A percentile compares a stretch with the other conserved stretches of the same genome.
These are phyloP conservation scores for Polytrichum commune DNA, from an alignment of 225 moss, liverwort and hornwort species.

Conservation along the genomic window DNA sequence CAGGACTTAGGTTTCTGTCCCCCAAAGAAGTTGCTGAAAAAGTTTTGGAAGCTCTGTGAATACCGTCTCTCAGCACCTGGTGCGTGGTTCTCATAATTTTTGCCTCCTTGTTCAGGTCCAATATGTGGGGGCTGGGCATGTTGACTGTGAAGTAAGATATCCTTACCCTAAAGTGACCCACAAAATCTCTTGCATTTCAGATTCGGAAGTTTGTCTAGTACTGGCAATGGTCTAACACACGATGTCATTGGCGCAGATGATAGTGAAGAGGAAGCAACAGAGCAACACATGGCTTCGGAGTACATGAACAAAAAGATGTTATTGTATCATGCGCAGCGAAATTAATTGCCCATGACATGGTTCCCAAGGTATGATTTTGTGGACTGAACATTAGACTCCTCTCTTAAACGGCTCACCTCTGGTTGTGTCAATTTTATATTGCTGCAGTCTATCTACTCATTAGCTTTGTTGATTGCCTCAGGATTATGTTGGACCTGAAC, in stretches of 20 bases:
- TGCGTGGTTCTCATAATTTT: conserved; percentile 20
- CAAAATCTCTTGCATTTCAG: too few species aligned
- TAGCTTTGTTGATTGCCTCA: conserved; percentile 31
- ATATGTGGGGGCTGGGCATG: too few species aligned
- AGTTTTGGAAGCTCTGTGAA: conserved; percentile 95
- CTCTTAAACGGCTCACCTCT: conserved; percentile 10
- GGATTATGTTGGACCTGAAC: conserved; percentile 95
- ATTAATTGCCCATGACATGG: conserved; percentile 82
- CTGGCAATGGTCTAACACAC: conserved; percentile 5
- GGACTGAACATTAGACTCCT: neutral
- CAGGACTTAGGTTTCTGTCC: conserved; percentile 71
- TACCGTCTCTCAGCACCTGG: conserved; percentile 61
- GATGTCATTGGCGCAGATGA: conserved; percentile 56
- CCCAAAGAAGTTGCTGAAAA: conserved; percentile 54
- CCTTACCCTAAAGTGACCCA: too few species aligned
- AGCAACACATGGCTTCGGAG: conserved; percentile 54
- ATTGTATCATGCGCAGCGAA: conserved; percentile 85
- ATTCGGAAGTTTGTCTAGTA: too few species aligned
- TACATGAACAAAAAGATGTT: conserved; percentile 84
- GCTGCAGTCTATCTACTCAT: too few species aligned
- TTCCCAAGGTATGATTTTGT: conserved; percentile 63
- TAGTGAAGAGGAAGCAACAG: conserved; percentile 65
- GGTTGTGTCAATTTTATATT: neutral
- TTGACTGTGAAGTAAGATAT: too few species aligned
- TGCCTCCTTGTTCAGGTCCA: conserved; percentile 9